Base-by-base conservation (phyloP, 1,284 basidiomycete genomes). In the Abortiporus biennis region DNA sequence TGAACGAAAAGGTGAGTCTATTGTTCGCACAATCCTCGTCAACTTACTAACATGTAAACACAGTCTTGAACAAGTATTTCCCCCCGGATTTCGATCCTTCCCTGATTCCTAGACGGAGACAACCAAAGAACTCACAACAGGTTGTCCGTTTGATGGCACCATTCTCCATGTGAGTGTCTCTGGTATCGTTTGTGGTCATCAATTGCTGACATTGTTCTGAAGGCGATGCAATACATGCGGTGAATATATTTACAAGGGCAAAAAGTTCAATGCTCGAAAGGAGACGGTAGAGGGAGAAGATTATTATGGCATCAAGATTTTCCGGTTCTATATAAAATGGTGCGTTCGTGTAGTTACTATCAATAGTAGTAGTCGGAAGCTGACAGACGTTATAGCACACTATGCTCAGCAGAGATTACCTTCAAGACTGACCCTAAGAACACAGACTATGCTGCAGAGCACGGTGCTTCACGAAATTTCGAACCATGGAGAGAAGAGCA, bases 381-480 rank as follows among this genome's bases (percentile, higher is more conserved):
- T 8, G 8, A 9, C 9, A 1, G 15, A 2, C 25, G 8, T 2
- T 22, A 41, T 54, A 87, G 93, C 57, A 93, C 92, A 4, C 69
- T 92, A 35, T 97, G 93, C 61, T 96, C 92, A 2, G 89, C 94
- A 6, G 96, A 99, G 62, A 98, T 99, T 53, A 99, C 96, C 0
- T 99, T 99, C 81, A 98, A 98, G 65, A 99, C 95, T 0, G 96
- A 99, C 61, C 96, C 95, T 6, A 95, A 95, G 74, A 97, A 96
- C 57, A 95, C 92, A 1, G 93, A 97, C 63, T 97, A 96, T 56
- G 52, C 74, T 11, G 89, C 88, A 30, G 93, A 97, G 62, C 92
- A 95, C 58, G 93, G 93, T 24, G 93, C 93, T 20, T 90, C 85
- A 6, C 80, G 93, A 15, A 97, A 96, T 59, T 96, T 95, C 58